Evolutionary conservation across 768 basidiomycete genomes (phyloP).

Genomic region (Russula sp.): DNA sequence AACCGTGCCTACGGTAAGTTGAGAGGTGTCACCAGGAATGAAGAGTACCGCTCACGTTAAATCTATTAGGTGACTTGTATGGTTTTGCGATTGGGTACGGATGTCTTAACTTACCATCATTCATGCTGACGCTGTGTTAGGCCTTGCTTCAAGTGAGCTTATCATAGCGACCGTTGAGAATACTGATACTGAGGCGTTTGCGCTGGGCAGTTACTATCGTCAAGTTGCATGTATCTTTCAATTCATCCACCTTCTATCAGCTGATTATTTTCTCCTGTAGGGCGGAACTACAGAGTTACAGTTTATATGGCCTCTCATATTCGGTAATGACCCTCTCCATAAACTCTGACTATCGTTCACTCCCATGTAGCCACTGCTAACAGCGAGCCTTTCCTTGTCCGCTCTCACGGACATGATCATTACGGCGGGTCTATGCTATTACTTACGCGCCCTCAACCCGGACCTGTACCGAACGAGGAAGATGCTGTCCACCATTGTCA

Average conservation of each 20-base stretch:
- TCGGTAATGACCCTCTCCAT: constrained; percentile 4
- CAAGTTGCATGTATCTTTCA: constrained; percentile 10
- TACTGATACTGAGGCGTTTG: background rate
- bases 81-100: constrained; percentile 7
- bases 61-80: constrained; percentile 1
- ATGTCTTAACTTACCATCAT: background rate
- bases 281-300: constrained; percentile 3
- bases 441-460: constrained; percentile 23
- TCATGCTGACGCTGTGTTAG: constrained; percentile 5
- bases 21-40: background rate
- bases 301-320: background rate
- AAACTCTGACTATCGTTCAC: background rate
- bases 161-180: background rate
- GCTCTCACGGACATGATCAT: constrained; percentile 22
- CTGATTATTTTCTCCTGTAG: constrained; percentile 5
- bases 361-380: constrained; percentile 9
- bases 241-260: background rate
- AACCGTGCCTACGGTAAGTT: constrained; percentile 15
- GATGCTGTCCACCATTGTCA: constrained; percentile 23
- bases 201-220: background rate
- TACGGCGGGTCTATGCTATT: constrained; percentile 19
- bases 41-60: background rate
- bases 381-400: constrained; percentile 18
- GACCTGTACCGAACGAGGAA: constrained; percentile 13
- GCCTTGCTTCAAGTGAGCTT: constrained; percentile 10